These are phyloP conservation scores for Phytophthora pinifolia DNA, from an alignment of 352 stramenopile genomes.

Conservation along the genomic window DNA sequence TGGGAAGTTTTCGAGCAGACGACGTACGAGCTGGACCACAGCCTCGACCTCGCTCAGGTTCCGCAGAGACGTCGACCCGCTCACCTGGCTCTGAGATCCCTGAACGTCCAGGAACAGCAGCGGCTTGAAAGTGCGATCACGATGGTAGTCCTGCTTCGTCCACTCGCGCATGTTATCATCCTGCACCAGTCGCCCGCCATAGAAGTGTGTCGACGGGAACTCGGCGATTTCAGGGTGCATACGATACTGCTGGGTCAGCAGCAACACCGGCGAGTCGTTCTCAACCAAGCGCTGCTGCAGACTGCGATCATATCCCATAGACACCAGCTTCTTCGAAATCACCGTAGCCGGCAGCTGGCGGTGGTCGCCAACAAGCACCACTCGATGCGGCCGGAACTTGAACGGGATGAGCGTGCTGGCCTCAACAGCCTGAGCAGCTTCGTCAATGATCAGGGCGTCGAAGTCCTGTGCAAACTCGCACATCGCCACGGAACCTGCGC, in stretches of 20 bases:
- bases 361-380: conserved; percentile 94
- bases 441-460: conserved; percentile 97
- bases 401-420: conserved; percentile 97
- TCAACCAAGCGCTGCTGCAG: conserved; percentile 97
- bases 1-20: conserved; percentile 78
- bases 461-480: conserved; percentile 93
- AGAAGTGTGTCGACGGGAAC: conserved; percentile 96
- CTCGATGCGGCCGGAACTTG: conserved; percentile 81
- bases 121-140: conserved; percentile 46
- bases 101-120: conserved; percentile 74
- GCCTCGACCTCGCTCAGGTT: conserved; percentile 83
- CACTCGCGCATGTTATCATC: conserved; percentile 80
- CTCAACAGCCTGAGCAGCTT: conserved; percentile 97
- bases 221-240: conserved; percentile 96
- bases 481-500: conserved; percentile 71
- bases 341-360: conserved; percentile 98
- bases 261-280: conserved; percentile 62
- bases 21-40: conserved; percentile 90
- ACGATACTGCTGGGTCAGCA: conserved; percentile 97
- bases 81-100: conserved; percentile 66
- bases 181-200: conserved; percentile 90
- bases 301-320: conserved; percentile 91
- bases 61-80: conserved; percentile 69
- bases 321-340: conserved; percentile 87
- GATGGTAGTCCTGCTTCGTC: conserved; percentile 63